Base-by-base conservation (phyloP, 371 early-diverging fungal species). In the Mortierella sp. region DNA sequence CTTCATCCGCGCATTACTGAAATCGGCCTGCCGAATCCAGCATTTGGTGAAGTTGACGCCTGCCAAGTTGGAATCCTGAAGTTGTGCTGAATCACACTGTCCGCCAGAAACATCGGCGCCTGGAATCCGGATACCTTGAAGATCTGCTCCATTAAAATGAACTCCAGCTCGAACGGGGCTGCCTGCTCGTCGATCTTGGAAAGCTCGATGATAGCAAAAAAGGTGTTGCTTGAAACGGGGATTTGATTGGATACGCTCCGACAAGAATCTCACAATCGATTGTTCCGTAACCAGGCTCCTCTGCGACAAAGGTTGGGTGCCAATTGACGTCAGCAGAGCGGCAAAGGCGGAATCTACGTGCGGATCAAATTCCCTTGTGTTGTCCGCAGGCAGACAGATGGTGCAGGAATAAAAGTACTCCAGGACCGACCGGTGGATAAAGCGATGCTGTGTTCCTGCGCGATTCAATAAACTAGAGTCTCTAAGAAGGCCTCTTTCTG, bases 71-170 rank as follows among this genome's bases (percentile, higher is more conserved):
- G 42, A 38, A 38, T 5, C 42, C 42, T 38, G 42, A 3, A 38
- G 42, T 38, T 38, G 42, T 38, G 42, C 42, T 3, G 42, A 78
- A 63, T 78, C 78, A 26, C 65, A 65, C 8, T 42, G 60, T 3
- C 75, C 75, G 31, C 9, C 19, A 44, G 45, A 28, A 11, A 65
- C 31, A 28, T 75, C 65, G 8, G 75, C 68, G 0, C 75, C 68
- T 50, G 75, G 75, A 34, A 75, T 65, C 68, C 50, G 73, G 73
- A 78, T 78, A 5, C 73, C 47, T 19, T 21, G 21, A 14, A 77
- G 72, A 58, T 72, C 60, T 0, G n/a, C 28, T 2, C 73, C 78
- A 38, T 47, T 73, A 55, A 78, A 73, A 11, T 44, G 73, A 0
- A 73, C 38, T 2, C 73, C 73, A 0, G 78, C 78, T 68, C 54